Base-by-base conservation (phyloP, 2,329 filamentous ascomycete species). In the Endocalyx cinctus region DNA sequence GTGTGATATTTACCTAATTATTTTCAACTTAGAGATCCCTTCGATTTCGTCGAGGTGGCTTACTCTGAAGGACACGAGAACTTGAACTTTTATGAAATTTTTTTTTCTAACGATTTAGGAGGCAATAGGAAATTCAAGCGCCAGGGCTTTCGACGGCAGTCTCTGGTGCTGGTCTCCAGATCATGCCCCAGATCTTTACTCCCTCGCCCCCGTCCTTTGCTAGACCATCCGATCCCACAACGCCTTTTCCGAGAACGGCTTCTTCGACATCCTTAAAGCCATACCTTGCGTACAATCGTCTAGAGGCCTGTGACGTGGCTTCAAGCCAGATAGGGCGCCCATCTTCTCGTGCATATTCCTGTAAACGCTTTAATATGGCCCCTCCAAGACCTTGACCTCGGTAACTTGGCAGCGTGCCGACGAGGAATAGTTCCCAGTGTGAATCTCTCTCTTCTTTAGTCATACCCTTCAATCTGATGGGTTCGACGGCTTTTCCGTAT, bases 251-350 rank as follows among this genome's bases (percentile, higher is more conserved):
- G 6, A 43, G 14, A 6, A 31, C 30, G 10, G 38, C 28, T 17
- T 41, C 35, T n/a, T 40, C 40, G 5, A 36, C 33, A 5, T 43
- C 37, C 13, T 35, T 10, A 16, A 43, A 43, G 4, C 38, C 40
- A 15, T 43, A 29, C 22, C 33, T 38, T 6, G 15, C 16, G n/a
- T 41, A 43, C 22, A 43, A 11, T 5, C 20, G n/a, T 11, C 26
- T 31, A 10, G 40, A 35, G 17, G 30, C 27, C n/a, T 27, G 10
- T 17, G 30, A 40, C 16, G 37, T 35, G 7, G 40, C 37, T 20
- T 43, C 38, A 14, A 41, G 38, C 38, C 40, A 43, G 6, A 43
- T 11, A 4, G 40, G 34, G 5, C 38, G 34, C 8, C 37, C 32
- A 15, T 31, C 23, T 5, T 25, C 19, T 12, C 17, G 27, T 16